phyloP scores from a whole-genome alignment of 495 filamentous ascomycete genomes.

The Tuber magnatum region DNA sequence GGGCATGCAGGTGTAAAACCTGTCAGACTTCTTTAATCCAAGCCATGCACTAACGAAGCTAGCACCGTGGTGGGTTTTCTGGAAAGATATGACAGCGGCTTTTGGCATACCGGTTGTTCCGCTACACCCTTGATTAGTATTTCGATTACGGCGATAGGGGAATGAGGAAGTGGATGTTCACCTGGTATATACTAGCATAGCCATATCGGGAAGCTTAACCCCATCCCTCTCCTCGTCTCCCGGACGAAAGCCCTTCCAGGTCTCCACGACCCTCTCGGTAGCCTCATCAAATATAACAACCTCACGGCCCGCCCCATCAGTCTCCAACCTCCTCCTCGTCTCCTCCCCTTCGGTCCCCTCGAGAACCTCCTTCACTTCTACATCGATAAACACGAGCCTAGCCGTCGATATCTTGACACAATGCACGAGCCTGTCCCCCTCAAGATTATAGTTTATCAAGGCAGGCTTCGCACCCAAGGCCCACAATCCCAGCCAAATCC shows the following conservation, averaged over 20 bases:
- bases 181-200: conserved; percentile 70
- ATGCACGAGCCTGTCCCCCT: conserved; percentile 67
- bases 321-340: conserved; percentile 54
- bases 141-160: neutral
- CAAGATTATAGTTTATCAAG: conserved; percentile 89
- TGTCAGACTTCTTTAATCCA: conserved; percentile 53
- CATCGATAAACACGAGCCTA: conserved; percentile 67
- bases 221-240: conserved; percentile 56
- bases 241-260: conserved; percentile 54
- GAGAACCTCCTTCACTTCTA: conserved; percentile 51
- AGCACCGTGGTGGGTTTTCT: conserved; percentile 53
- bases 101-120: conserved; percentile 92
- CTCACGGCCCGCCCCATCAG: conserved; percentile 50
- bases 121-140: conserved; percentile 39
- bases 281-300: conserved; percentile 50
- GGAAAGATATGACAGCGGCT: conserved; percentile 75
- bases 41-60: conserved; percentile 55
- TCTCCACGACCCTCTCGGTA: conserved; percentile 54
- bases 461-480: conserved; percentile 82
- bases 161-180: conserved; percentile 4
- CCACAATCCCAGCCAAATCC: conserved; percentile 82
- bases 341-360: conserved; percentile 45
- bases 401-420: conserved; percentile 66
- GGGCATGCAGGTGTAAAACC: conserved; percentile 90
- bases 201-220: conserved; percentile 52